Evolutionary conservation across 352 stramenopile species (phyloP).

Genomic region (Phytopythium sindhum): DNA sequence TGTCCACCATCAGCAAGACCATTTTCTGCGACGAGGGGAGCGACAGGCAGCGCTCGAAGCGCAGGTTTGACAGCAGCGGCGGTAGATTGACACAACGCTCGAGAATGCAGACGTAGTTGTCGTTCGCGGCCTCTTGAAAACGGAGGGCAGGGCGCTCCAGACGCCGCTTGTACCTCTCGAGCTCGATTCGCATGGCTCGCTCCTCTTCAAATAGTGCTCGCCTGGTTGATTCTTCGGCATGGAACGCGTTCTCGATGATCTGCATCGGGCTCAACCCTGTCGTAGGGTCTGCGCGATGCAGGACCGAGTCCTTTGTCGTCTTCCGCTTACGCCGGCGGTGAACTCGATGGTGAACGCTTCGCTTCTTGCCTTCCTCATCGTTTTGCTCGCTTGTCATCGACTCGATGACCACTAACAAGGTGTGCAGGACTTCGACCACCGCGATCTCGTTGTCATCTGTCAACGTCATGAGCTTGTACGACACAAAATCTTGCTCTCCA

Average conservation of each 20-base stretch:
- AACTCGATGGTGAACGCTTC: not conserved
- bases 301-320: not conserved
- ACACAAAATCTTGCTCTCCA: not conserved
- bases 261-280: constrained; percentile 4
- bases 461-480: constrained; percentile 1
- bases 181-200: constrained; percentile 39
- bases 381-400: constrained; percentile 2
- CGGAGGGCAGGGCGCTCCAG: constrained; percentile 44
- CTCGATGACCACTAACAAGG: constrained; percentile 14
- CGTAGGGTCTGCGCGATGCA: not conserved
- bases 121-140: constrained; percentile 42
- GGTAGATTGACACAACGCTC: constrained; percentile 48
- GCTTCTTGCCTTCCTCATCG: not conserved
- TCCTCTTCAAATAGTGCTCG: constrained; percentile 16
- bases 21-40: constrained; percentile 37
- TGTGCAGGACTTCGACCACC: constrained; percentile 11
- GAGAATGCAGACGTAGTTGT: constrained; percentile 46
- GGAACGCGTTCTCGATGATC: constrained; percentile 40
- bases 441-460: constrained; percentile 9
- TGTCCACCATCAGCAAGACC: constrained; percentile 30
- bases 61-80: constrained; percentile 39
- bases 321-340: not conserved
- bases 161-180: constrained; percentile 38
- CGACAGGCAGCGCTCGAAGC: constrained; percentile 44
- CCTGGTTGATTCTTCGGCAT: not conserved